A percentile compares a stretch with the other conserved stretches of the same genome.
phyloP scores from a whole-genome alignment of 1,139 yeast genomes.

The Yamadazyma sp. region DNA sequence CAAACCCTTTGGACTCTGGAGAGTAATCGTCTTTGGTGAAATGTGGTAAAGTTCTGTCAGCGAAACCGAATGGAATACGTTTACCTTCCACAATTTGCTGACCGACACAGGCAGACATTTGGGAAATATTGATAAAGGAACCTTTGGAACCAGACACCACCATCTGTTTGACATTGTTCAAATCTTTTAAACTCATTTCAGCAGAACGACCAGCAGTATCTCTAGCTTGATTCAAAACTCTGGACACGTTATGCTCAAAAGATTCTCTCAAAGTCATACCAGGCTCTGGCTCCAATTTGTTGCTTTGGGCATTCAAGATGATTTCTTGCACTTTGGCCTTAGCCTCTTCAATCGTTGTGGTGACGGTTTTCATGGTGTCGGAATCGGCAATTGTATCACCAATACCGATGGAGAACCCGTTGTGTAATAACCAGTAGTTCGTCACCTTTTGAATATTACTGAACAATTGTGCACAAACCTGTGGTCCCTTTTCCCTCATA shows the following conservation, averaged over 20 bases:
- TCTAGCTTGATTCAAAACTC: constrained; percentile 96
- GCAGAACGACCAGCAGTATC: constrained; percentile 99
- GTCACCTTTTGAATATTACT: constrained; percentile 94
- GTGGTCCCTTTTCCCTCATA: constrained; percentile 95
- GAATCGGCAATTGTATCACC: constrained; percentile 99
- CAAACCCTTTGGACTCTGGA: constrained; percentile 97
- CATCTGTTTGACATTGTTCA: constrained; percentile 98
- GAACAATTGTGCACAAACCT: constrained; percentile 84
- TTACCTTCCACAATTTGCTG: constrained; percentile 99
- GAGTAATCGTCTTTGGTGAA: constrained; percentile 97
- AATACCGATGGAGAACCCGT: constrained; percentile 98
- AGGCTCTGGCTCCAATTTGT: constrained; percentile 88
- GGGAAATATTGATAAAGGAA: constrained; percentile 97
- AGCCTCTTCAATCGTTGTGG: constrained; percentile 90
- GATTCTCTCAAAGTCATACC: constrained; percentile 99
- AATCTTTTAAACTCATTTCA: constrained; percentile 90
- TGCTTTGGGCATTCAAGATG: constrained; percentile 87
- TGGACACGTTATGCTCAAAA: constrained; percentile 94
- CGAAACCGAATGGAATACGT: constrained; percentile 97
- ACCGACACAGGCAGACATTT: constrained; percentile 99
- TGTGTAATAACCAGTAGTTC: constrained; percentile 93
- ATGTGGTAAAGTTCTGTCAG: constrained; percentile 95
- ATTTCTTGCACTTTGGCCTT: constrained; percentile 91
- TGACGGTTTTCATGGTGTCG: constrained; percentile 90
- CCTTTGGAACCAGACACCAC: constrained; percentile 99